Conservation (phyloP, 495 filamentous ascomycete species). For the Penicillium goetzii region DNA sequence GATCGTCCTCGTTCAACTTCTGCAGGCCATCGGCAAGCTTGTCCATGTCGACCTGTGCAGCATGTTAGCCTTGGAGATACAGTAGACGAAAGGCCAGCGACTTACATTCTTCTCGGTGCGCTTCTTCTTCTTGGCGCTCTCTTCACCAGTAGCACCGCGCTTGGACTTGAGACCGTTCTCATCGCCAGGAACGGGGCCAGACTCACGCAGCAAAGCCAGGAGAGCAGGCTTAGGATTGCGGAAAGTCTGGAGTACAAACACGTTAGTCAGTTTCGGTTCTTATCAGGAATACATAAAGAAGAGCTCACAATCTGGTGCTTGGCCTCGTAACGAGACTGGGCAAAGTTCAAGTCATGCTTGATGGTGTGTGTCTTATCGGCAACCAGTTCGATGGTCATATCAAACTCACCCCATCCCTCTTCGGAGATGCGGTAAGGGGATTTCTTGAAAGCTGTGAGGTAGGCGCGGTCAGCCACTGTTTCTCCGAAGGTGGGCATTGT, state of each 20-base stretch:
- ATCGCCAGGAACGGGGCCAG: constrained; percentile 80
- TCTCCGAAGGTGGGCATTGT: neutral
- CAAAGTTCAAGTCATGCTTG: constrained; percentile 91
- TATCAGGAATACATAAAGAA: neutral
- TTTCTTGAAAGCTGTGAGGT: constrained; percentile 67
- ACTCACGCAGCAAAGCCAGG: constrained; percentile 71
- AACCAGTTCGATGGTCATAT: constrained; percentile 82
- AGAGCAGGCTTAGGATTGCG: constrained; percentile 89
- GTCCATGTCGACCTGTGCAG: constrained; percentile 79
- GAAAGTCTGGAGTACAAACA: constrained; percentile 61
- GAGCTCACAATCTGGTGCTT: constrained; percentile 69
- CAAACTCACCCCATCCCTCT: constrained; percentile 99
- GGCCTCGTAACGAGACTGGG: constrained; percentile 76
- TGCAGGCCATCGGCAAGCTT: constrained; percentile 94
- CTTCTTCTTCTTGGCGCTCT: constrained; percentile 76
- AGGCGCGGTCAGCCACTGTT: constrained; percentile 8
- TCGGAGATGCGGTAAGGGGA: constrained; percentile 89
- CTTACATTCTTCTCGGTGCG: constrained; percentile 67
- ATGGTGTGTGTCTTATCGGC: constrained; percentile 83
- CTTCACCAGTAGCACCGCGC: constrained; percentile 53
- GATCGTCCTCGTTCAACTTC: constrained; percentile 82
- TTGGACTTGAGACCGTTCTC: constrained; percentile 63
- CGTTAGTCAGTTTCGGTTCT: neutral
- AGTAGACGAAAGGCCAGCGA: neutral
- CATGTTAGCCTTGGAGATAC: constrained; percentile 16